These are phyloP conservation scores for Prinsepia uniflora DNA, from an alignment of 306 rosid species.

Conservation along the genomic window DNA sequence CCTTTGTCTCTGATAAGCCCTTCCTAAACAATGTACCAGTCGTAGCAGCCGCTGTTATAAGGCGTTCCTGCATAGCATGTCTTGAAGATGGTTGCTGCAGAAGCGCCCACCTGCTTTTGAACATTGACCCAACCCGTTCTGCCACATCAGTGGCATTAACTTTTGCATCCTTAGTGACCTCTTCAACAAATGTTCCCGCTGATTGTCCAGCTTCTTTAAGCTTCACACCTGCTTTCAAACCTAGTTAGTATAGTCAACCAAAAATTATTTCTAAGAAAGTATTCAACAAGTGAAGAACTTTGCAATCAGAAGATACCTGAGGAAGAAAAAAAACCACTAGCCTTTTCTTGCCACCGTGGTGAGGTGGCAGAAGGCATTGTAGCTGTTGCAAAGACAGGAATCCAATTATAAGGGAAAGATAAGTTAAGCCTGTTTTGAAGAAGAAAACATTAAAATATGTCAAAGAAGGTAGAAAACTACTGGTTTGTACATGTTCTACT, in stretches of 20 bases:
- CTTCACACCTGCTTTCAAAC: constrained; percentile 62
- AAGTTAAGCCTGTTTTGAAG: constrained; percentile 37
- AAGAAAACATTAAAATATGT: constrained; percentile 1
- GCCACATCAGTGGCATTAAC: constrained; percentile 75
- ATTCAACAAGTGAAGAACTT: constrained; percentile 3
- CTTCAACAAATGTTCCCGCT: constrained; percentile 88
- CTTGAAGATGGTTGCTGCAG: constrained; percentile 87
- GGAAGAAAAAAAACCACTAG: constrained; percentile 80
- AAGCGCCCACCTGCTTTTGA: constrained; percentile 83
- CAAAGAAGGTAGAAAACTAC: background rate
- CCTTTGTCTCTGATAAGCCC: constrained; percentile 78
- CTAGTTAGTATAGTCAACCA: constrained; percentile 13
- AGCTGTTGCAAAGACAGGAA: constrained; percentile 32
- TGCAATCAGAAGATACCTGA: constrained; percentile 50
- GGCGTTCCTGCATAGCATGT: constrained; percentile 86
- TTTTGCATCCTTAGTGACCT: constrained; percentile 85
- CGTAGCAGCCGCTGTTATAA: constrained; percentile 82
- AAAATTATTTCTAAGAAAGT: background rate
- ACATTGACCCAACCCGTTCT: constrained; percentile 62
- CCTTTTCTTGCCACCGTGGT: constrained; percentile 91
- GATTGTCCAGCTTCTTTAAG: constrained; percentile 84
- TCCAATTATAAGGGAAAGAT: constrained; percentile 23
- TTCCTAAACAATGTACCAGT: constrained; percentile 75
- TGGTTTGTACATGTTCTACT: background rate
- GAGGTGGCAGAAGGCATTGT: constrained; percentile 68